Base-by-base conservation (phyloP, 192 early-diverging fungal genomes). In the Mortierella hygrophila region DNA sequence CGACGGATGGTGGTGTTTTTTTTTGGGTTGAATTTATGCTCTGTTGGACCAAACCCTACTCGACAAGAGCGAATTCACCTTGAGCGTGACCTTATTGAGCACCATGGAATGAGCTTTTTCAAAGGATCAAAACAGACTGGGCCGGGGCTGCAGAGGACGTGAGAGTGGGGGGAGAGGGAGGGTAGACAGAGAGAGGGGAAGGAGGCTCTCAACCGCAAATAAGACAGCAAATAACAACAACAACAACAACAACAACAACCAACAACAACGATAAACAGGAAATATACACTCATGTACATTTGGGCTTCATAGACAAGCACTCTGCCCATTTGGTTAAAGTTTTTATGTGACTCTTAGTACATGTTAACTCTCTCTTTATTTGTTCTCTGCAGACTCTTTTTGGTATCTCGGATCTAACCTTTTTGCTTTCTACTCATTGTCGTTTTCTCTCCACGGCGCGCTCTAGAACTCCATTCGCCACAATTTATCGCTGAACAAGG, bases 401-500 rank as follows among this genome's bases (percentile, higher is more conserved):
- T 38, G 40, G n/a, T 15, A 20, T n/a, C 42, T 37, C 21, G 32
- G 40, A 71, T 71, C 21, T 71, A 40, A 42, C 37, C 70, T 71
- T 40, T 37, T 71, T 71, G 16, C 20, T 13, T 68, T 26, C 65
- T n/a, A 35, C 16, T 65, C 9, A 21, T 57, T 11, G 1, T 75
- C 38, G 38, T 54, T 54, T 18, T 2, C 29, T 54, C 5, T n/a
- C 8, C n/a, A 37, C 21, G 15, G 11, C 35, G 18, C 41, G 38
- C 29, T 29, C 41, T 76, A 96, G 88, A 97, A 97, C 85, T 97
- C 96, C 11, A 94, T 97, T 70, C 92, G 96, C 20, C 96, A 97
- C 85, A 97, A 97, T 80, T 90, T 97, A 52, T 96, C 95, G 10
- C 89, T 97, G 18, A 97, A 96, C 87, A 95, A 95, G 82, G 89